Conservation (phyloP, 352 stramenopile genomes). For the Globisporangium canariense region DNA sequence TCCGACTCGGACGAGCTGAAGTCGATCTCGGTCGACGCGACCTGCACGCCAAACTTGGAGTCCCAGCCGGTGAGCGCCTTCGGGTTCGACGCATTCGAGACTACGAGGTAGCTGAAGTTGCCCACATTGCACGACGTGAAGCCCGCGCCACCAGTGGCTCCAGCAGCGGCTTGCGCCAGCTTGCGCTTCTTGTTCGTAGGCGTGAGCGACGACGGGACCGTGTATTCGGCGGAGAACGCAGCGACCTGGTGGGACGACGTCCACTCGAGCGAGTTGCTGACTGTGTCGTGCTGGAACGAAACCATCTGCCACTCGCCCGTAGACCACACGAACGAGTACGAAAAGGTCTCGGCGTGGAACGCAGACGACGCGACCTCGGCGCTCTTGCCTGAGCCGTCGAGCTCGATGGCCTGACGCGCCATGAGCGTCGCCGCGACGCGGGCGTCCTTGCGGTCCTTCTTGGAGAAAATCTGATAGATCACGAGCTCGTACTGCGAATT, state of each 20-base stretch:
- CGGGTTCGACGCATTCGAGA: constrained; percentile 30
- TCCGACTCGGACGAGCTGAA: constrained; percentile 23
- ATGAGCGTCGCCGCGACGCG: constrained; percentile 29
- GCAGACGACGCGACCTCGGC: constrained; percentile 36
- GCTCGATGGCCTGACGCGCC: constrained; percentile 28
- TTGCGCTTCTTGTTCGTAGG: constrained; percentile 67
- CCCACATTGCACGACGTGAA: constrained; percentile 43
- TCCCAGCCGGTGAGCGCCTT: constrained; percentile 60
- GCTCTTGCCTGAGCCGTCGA: constrained; percentile 5
- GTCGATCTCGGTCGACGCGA: constrained; percentile 50
- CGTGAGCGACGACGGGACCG: constrained; percentile 17
- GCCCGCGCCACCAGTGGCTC: constrained; percentile 1
- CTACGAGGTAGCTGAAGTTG: constrained; percentile 57
- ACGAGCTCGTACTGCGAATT: constrained; percentile 40
- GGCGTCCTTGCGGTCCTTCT: constrained; percentile 34
- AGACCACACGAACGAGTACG: constrained; percentile 60
- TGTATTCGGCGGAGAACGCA: constrained; percentile 22
- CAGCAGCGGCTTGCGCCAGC: constrained; percentile 23
- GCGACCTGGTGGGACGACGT: constrained; percentile 40
- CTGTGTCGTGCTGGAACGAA: constrained; percentile 41
- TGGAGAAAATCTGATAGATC: constrained; percentile 48
- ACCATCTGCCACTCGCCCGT: constrained; percentile 58
- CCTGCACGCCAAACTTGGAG: constrained; percentile 69
- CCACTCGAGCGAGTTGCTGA: constrained; percentile 41
- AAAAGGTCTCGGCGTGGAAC: constrained; percentile 71